These are phyloP conservation scores for Stenogyne calaminthoides DNA, from an alignment of 305 asterid genomes.

Conservation along the genomic window DNA sequence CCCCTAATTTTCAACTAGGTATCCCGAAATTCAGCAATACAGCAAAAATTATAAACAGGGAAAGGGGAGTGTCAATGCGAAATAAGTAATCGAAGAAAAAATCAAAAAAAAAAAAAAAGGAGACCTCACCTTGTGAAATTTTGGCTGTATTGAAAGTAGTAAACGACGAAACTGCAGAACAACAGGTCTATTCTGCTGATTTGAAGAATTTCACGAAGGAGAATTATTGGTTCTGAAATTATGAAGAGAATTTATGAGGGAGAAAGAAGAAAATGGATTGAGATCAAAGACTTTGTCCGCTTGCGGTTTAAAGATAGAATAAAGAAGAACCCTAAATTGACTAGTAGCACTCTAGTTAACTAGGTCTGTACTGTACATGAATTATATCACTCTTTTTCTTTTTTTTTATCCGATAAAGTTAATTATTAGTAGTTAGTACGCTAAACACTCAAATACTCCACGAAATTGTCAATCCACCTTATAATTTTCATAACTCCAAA, in stretches of 20 bases:
- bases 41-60: background rate
- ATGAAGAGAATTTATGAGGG: background rate
- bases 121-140: constrained; percentile 15
- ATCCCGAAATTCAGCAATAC: background rate
- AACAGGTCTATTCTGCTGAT: background rate
- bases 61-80: background rate
- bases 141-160: background rate
- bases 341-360: no score
- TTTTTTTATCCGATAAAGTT: no score
- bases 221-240: background rate
- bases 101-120: background rate
- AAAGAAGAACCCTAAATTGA: background rate
- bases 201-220: background rate
- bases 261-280: background rate
- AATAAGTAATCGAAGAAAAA: background rate
- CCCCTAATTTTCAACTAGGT: background rate
- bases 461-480: no score
- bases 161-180: background rate
- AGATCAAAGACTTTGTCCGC: background rate
- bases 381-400: no score
- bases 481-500: no score
- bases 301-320: background rate
- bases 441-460: no score
- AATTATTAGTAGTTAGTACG: no score
- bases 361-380: no score